A percentile compares a stretch with the other conserved stretches of the same genome.
Conservation (phyloP, 495 filamentous ascomycete species). For the Neurospora cerealis region DNA sequence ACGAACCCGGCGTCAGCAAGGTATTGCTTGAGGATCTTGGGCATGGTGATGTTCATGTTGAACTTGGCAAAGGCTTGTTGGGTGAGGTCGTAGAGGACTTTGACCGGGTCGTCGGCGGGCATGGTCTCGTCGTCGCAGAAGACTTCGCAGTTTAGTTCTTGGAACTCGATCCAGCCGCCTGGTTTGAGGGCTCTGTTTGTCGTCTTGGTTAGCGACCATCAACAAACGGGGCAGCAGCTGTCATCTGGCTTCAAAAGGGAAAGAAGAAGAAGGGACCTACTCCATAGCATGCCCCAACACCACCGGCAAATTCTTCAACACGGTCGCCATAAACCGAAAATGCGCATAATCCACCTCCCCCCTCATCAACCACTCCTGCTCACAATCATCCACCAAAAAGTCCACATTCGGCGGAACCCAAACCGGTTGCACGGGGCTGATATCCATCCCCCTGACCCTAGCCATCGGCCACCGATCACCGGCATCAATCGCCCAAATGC, state of each 20-base stretch:
- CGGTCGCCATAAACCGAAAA: conserved; percentile 29
- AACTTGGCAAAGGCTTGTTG: conserved; percentile 21
- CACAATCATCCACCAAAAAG: conserved; percentile 38
- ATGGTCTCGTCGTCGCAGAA: conserved; percentile 33
- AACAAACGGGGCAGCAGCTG: too few species aligned
- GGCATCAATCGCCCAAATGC: conserved; percentile 43
- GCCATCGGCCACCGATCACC: conserved; percentile 33
- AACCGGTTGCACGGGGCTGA: conserved; percentile 29
- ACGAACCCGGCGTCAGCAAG: conserved; percentile 47
- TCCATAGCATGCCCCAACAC: conserved; percentile 29
- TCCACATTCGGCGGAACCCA: conserved; percentile 32
- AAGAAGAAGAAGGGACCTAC: conserved; percentile 14
- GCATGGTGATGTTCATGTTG: conserved; percentile 38
- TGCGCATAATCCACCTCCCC: conserved; percentile 30
- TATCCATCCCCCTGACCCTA: conserved; percentile 24
- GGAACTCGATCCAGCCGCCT: conserved; percentile 32
- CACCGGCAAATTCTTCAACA: conserved; percentile 35
- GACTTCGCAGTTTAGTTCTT: conserved; percentile 29
- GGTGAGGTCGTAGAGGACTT: conserved; percentile 18
- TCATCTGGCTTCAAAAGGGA: neutral
- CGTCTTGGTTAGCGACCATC: neutral
- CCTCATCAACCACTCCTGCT: conserved; percentile 32
- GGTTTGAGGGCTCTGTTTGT: conserved; percentile 26
- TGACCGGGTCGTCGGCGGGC: conserved; percentile 25
- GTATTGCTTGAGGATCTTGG: conserved; percentile 34